Evolutionary conservation across 345 rosid genomes (phyloP).

Genomic region (Rhodamnia argentea): DNA sequence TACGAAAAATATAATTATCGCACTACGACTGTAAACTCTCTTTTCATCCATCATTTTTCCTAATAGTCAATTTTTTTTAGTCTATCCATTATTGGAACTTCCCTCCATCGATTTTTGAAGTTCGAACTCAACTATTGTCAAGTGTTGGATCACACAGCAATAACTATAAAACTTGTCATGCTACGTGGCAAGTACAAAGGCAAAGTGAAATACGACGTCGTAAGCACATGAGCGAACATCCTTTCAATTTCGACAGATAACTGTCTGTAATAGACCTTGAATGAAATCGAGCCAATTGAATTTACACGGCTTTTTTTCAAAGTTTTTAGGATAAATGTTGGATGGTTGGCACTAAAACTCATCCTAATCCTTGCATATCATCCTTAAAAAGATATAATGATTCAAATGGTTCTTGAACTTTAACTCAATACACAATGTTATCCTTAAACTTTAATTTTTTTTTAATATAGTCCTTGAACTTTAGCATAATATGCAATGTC

Average conservation of each 20-base stretch:
- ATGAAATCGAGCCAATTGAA: not conserved
- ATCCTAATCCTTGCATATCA: not conserved
- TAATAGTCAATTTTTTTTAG: too few relatives aligned
- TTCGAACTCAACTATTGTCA: not conserved
- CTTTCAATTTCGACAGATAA: not conserved
- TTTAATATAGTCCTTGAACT: too few relatives aligned
- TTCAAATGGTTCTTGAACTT: too few relatives aligned
- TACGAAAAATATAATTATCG: too few relatives aligned
- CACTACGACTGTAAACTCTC: too few relatives aligned
- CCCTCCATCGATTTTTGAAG: not conserved
- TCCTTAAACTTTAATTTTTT: too few relatives aligned
- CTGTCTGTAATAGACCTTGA: not conserved
- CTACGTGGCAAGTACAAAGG: not conserved
- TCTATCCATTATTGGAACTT: not conserved
- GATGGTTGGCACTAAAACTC: not conserved
- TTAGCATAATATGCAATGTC: too few relatives aligned
- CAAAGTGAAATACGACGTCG: not conserved
- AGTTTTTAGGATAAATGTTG: not conserved
- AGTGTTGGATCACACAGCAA: not conserved
- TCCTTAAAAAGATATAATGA: not conserved
- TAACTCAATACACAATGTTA: too few relatives aligned
- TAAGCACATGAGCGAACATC: not conserved
- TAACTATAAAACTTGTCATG: not conserved
- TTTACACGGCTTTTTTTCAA: fast-evolving
- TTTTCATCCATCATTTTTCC: too few relatives aligned